These are phyloP conservation scores for Wallacemonas rigidus DNA, from an alignment of 208 protist genomes.

Conservation along the genomic window DNA sequence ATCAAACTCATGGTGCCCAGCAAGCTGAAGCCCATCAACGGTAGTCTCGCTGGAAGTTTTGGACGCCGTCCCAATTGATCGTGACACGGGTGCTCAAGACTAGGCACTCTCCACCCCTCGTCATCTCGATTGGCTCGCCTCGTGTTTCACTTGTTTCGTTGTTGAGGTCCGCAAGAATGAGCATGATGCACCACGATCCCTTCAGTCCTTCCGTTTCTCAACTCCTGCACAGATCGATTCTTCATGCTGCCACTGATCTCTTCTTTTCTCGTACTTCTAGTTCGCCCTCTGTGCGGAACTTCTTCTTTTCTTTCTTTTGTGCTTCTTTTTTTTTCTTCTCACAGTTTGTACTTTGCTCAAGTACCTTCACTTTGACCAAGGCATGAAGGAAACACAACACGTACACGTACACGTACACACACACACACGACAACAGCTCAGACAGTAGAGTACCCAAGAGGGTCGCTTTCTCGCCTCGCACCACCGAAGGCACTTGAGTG, in stretches of 20 bases:
- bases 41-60: constrained; percentile 5
- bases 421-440: too few species aligned
- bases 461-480: too few species aligned
- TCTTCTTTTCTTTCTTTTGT: background rate
- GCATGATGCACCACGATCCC: too few species aligned
- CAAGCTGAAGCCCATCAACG: constrained; percentile 36
- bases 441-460: too few species aligned
- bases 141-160: too few species aligned
- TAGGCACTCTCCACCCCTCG: too few species aligned
- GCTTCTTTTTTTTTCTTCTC: background rate
- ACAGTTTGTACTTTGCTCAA: background rate
- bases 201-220: too few species aligned
- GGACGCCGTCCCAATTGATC: background rate
- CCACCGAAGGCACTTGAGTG: too few species aligned
- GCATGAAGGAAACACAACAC: too few species aligned
- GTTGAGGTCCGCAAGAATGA: too few species aligned
- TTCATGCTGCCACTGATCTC: background rate
- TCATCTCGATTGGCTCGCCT: too few species aligned
- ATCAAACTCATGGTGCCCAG: constrained; percentile 64
- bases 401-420: too few species aligned
- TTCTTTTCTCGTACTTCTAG: background rate
- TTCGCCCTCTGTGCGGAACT: background rate
- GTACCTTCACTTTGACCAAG: background rate
- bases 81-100: background rate
- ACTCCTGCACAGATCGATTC: background rate